Conservation (phyloP, 768 basidiomycete genomes). For the Tephrocybe sp. region DNA sequence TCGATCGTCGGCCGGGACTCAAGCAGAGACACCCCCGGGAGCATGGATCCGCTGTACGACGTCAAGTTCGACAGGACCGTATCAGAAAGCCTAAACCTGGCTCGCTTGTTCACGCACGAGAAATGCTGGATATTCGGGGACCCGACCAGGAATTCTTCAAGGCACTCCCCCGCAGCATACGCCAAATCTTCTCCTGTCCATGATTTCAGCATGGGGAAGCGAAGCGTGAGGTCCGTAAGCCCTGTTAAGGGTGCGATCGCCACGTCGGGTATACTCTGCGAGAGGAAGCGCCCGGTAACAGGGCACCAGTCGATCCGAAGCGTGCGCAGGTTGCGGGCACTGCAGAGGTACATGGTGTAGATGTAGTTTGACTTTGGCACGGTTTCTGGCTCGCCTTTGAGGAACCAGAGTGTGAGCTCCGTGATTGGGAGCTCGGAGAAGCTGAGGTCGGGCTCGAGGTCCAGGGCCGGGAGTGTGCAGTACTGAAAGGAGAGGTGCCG, state of each 20-base stretch:
- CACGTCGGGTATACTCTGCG: conserved; percentile 22
- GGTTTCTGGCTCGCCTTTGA: conserved; percentile 27
- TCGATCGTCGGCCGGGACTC: conserved; percentile 10
- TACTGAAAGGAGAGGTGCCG: conserved; percentile 40
- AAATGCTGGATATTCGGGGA: conserved; percentile 16
- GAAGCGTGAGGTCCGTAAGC: conserved; percentile 20
- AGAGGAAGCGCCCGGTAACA: conserved; percentile 34
- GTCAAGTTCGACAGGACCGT: conserved; percentile 16
- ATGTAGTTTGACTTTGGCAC: conserved; percentile 9
- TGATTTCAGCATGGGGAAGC: conserved; percentile 19
- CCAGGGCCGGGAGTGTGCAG: conserved; percentile 30
- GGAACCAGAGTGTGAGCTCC: conserved; percentile 38
- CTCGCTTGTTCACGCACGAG: conserved; percentile 16
- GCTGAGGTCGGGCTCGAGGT: conserved; percentile 14
- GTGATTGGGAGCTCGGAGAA: conserved; percentile 40
- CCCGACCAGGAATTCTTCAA: conserved; percentile 17
- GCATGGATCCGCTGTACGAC: conserved; percentile 17
- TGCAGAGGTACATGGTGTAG: conserved; percentile 30
- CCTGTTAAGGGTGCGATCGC: conserved; percentile 14
- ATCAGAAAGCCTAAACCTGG: conserved; percentile 11
- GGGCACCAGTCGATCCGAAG: conserved; percentile 43
- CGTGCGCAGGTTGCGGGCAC: conserved; percentile 34
- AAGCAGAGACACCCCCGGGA: conserved; percentile 13
- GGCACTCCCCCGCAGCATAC: conserved; percentile 11
- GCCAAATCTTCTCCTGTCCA: conserved; percentile 17